Percentiles rank a stretch among this genome's conserved stretches.
phyloP scores from a whole-genome alignment of 495 filamentous ascomycete genomes.

The Hypoxylon perforatum region DNA sequence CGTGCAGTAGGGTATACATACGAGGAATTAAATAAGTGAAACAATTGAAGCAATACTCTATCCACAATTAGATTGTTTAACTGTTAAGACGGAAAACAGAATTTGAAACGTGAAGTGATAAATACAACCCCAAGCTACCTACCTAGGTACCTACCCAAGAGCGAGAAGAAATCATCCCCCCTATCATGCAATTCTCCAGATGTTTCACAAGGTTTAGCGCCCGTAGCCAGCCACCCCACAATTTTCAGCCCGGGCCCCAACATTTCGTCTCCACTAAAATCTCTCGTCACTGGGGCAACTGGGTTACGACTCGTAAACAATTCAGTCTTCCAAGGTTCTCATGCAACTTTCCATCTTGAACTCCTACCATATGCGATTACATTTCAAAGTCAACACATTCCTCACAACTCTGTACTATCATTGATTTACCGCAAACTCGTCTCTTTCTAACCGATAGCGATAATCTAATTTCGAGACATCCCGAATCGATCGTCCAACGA shows the following conservation, averaged over 20 bases:
- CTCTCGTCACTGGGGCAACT: conserved; percentile 31
- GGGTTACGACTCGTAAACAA: conserved; percentile 33
- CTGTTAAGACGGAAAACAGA: too few relatives aligned
- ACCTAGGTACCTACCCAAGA: too few relatives aligned
- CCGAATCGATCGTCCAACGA: not conserved
- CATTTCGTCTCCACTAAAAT: not conserved
- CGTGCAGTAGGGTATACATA: too few relatives aligned
- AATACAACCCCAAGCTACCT: too few relatives aligned
- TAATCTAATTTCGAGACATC: conserved; percentile 40
- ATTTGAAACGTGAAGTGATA: too few relatives aligned
- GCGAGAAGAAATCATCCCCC: too few relatives aligned
- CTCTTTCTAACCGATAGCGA: conserved; percentile 16
- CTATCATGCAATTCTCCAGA: too few relatives aligned
- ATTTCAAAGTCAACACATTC: conserved; percentile 33
- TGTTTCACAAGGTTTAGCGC: conserved; percentile 20
- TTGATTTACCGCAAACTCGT: conserved; percentile 2
- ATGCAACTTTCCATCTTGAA: conserved; percentile 4
- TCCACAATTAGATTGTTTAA: too few relatives aligned
- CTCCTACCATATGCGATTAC: conserved; percentile 18
- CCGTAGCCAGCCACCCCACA: conserved; percentile 20
- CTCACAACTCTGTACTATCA: conserved; percentile 15
- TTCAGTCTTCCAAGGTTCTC: conserved; percentile 3
- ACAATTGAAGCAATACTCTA: too few relatives aligned
- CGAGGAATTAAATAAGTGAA: too few relatives aligned
- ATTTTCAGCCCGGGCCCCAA: not conserved